Evolutionary conservation across 345 rosid genomes (phyloP).

Genomic region (Erucastrum elatum): DNA sequence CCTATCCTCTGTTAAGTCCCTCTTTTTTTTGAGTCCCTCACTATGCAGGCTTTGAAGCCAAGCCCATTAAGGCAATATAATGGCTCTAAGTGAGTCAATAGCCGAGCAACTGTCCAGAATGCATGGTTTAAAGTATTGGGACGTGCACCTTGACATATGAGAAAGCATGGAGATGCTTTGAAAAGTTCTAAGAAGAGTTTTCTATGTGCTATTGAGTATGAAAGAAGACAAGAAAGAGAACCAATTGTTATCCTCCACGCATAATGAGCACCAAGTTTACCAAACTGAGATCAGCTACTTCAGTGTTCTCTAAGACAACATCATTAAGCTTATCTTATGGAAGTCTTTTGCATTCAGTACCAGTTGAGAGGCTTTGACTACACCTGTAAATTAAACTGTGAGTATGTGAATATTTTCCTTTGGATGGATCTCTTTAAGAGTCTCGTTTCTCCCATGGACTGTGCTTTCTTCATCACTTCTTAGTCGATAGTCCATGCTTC

Average conservation of each 20-base stretch:
- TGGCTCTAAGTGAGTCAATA: background rate
- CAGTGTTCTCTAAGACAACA: background rate
- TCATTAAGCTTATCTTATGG: background rate
- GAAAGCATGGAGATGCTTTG: background rate
- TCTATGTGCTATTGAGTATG: background rate
- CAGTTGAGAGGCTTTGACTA: background rate
- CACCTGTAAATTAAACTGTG: background rate
- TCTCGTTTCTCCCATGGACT: background rate
- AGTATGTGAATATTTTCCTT: background rate
- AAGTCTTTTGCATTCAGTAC: background rate
- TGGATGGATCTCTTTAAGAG: background rate
- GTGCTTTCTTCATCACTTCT: background rate
- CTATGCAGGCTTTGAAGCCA: conserved; percentile 8
- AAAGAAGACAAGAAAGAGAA: background rate
- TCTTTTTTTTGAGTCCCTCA: background rate
- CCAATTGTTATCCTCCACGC: background rate
- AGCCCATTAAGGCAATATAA: background rate
- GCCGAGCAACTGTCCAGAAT: background rate
- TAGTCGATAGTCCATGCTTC: background rate
- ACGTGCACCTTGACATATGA: background rate
- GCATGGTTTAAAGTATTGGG: background rate
- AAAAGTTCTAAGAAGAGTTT: background rate
- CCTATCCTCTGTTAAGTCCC: background rate
- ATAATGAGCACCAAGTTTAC: too few species aligned
- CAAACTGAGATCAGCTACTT: background rate